Conservation (phyloP, 257 asterid genomes). For the Craterostigma plantagineum region DNA sequence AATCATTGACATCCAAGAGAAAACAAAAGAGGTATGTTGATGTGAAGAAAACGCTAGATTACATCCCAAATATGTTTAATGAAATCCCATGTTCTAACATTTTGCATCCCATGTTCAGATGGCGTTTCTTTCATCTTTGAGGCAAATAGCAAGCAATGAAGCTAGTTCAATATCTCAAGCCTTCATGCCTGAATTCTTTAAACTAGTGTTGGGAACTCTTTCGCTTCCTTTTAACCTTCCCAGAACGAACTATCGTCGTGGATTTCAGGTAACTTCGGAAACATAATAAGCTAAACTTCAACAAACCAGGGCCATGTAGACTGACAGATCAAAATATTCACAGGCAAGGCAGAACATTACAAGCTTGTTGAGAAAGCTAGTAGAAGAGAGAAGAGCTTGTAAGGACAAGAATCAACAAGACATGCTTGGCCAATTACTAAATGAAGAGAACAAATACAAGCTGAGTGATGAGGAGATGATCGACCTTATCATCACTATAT, state of each 20-base stretch:
- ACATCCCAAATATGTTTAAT: too few relatives aligned
- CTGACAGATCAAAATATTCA: constrained; percentile 8
- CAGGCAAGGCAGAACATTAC: constrained; percentile 74
- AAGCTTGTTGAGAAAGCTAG: constrained; percentile 26
- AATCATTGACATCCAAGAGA: constrained; percentile 64
- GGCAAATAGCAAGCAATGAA: constrained; percentile 75
- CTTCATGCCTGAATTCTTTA: constrained; percentile 90
- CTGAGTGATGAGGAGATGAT: constrained; percentile 61
- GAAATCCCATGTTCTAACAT: too few relatives aligned
- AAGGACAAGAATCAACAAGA: constrained; percentile 22
- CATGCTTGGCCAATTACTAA: constrained; percentile 46
- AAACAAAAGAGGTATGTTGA: constrained; percentile 51
- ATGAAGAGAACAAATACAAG: constrained; percentile 28
- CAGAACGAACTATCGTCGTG: constrained; percentile 57
- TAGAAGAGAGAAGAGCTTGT: constrained; percentile 41
- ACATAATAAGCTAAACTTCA: neutral
- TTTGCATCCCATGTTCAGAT: constrained; percentile 23
- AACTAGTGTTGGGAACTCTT: constrained; percentile 74
- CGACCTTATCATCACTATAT: constrained; percentile 56
- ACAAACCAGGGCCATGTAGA: neutral
- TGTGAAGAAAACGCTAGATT: too few relatives aligned
- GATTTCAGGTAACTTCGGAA: constrained; percentile 47
- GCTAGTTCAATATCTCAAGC: constrained; percentile 37
- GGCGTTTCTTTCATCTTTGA: constrained; percentile 71
- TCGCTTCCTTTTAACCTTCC: constrained; percentile 88